phyloP scores from a whole-genome alignment of 2,329 filamentous ascomycete species.

The Alternaria gansuensis region DNA sequence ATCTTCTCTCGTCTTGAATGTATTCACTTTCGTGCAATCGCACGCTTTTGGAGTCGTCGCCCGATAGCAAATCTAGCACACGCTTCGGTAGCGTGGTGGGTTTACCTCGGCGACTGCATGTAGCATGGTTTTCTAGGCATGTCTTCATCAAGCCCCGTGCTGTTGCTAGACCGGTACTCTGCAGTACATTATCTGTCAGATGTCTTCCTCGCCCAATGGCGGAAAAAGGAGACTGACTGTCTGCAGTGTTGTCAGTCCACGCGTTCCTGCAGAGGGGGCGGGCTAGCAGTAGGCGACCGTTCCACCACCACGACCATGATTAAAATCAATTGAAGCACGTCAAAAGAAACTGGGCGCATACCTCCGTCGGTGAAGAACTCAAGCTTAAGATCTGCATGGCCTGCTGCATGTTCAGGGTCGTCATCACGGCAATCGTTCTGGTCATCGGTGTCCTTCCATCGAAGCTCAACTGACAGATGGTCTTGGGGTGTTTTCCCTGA shows the following conservation, averaged over 20 bases:
- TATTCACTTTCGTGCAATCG: slow-evolving; percentile 43
- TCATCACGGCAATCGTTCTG: slow-evolving; percentile 32
- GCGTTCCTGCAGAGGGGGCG: slow-evolving; percentile 7
- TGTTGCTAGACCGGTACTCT: slow-evolving; percentile 40
- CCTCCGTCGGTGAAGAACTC: slow-evolving; percentile 51
- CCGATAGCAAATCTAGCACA: slow-evolving; percentile 42
- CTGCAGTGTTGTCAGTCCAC: slow-evolving; percentile 35
- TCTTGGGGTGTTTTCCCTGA: slow-evolving; percentile 33
- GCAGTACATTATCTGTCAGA: slow-evolving; percentile 43
- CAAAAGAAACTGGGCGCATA: slow-evolving; percentile 25
- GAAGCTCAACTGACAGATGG: slow-evolving; percentile 48
- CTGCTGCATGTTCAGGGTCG: slow-evolving; percentile 32
- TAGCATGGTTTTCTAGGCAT: slow-evolving; percentile 44
- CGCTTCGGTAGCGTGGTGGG: slow-evolving; percentile 42
- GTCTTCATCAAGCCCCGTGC: slow-evolving; percentile 41
- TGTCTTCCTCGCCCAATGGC: slow-evolving; percentile 47
- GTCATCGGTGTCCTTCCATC: slow-evolving; percentile 39
- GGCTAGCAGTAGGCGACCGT: slow-evolving; percentile 13
- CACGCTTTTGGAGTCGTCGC: slow-evolving; percentile 43
- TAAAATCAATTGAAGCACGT: slow-evolving; percentile 1
- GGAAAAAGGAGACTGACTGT: slow-evolving; percentile 47
- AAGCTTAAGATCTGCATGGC: slow-evolving; percentile 48
- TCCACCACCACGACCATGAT: neutral
- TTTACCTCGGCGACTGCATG: slow-evolving; percentile 36
- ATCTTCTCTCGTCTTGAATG: slow-evolving; percentile 35